Base-by-base conservation (phyloP, 306 rosid genomes). In the Malus sieversii region DNA sequence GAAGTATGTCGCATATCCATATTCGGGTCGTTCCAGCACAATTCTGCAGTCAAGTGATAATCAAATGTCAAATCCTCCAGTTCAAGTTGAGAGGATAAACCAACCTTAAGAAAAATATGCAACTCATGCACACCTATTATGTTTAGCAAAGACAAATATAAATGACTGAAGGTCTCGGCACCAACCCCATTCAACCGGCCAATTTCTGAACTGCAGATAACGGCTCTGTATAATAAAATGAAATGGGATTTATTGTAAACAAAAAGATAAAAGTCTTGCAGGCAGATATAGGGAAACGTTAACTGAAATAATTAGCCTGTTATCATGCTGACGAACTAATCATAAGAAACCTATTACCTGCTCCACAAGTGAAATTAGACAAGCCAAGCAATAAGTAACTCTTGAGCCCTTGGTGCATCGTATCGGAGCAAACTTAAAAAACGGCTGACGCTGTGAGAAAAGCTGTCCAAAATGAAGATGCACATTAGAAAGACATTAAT, bases 111-210 rank as follows among this genome's bases (percentile, higher is more conserved):
- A 66, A 22, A 79, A 33, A 8, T 76, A 69, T 63, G 68, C 65
- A 79, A 75, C 82, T 65, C 59, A 77, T 70, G 74, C 82, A 94
- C 98, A 94, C 98, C 98, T 94, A 83, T 91, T 91, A 84, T 94
- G 98, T 81, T 86, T 90, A 72, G 79, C 82, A 81, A 94, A 94
- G 65, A 94, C 87, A 82, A 94, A 94, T 82, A 94, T 87, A 80
- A 94, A 94, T 20, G 98, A 90, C 38, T 91, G 98, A 30, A 94
- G 92, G 75, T 91, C 98, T 53, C 95, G 90, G 81, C 98, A 91
- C 98, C 98, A 94, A 68, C 98, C 98, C 98, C 98, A 91, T 82
- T 91, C 97, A 35, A 77, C 97, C 38, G 96, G 98, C 97, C 92
- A 91, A 44, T 84, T 86, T 15, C 89, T 86, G 80, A 94, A 90